Evolutionary conservation across 164 flowering plant species (phyloP), one percentile per base, ranked within the genome.

Genomic region (Umbellularia californica): DNA sequence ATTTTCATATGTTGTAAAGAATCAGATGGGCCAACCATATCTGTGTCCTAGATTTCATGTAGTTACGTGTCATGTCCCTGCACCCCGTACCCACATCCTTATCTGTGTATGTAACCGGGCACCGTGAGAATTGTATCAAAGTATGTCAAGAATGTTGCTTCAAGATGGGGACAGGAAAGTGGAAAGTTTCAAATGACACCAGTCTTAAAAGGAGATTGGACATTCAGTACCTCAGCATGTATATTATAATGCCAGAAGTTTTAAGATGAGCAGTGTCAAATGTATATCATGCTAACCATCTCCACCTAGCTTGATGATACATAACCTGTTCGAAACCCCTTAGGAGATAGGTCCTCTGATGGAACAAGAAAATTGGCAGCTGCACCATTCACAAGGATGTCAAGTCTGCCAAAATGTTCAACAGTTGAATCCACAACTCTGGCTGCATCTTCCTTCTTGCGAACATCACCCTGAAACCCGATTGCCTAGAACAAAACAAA

Each of bases 281-380:
- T 55, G 60, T 15, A 55, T 17, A 55, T 55, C n/a, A 55, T 55
- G 60, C 60, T 55, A 55, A 55, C n/a, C n/a, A 55, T 55, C 60
- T 55, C n/a, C n/a, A 17, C 60, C 17, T 3, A 20, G 60, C 5
- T 55, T 12, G 22, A 41, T 52, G 35, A 60, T 10, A 62, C 14
- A 33, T 19, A 73, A 91, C 98, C 98, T 87, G 97, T 93, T 80
- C 86, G 85, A 77, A 92, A 94, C 7, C 98, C 98, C 76, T 94
- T 94, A 28, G 95, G 94, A 60, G 95, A 87, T 72, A 94, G 82
- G 84, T 94, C 97, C 82, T 94, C 97, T 12, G 98, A 83, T 17
- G 91, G 70, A 1, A 84, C 91, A 74, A 94, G 92, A 84, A 94
- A 94, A 79, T 94, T 92, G 23, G 96, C 98, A 68, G 98, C 98